Base-by-base conservation (phyloP, 306 rosid genomes). In the Quillaja saponaria region DNA sequence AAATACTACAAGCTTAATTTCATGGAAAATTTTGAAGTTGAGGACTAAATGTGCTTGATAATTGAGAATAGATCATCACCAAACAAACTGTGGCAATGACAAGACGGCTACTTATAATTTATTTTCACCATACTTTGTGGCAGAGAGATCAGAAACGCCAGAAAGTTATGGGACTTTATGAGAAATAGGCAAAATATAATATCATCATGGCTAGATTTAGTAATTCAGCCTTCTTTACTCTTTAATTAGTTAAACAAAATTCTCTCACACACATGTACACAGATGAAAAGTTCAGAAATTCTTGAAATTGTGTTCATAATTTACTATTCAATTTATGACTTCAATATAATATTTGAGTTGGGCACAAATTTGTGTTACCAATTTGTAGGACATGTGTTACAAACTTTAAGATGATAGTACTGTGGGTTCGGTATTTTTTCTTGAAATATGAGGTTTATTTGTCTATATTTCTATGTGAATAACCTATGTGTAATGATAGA, bases 91-190 rank as follows among this genome's bases (percentile, higher is more conserved):
- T 39, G 44, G 7, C 44, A 8, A 39, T 7, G 13, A 39, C 40
- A 10, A 25, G 2, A 1, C 7, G 44, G 44, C 2, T 12, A 2
- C 44, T 8, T 8, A 38, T 19, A 18, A 46, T 54, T 44, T 16
- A 10, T 64, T 63, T 56, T 58, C 28, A 59, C 76, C 56, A 80
- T 68, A 54, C 61, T 67, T 19, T n/a, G 16, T 0, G 21, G 48
- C 61, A 40, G 63, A 66, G 72, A 12, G 13, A 12, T 39, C 44
- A 39, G 44, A 15, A 35, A 47, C 59, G 68, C 13, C 44, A 67
- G 57, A 69, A 56, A 75, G 66, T 63, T 73, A 69, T 70, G 79
- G 82, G 64, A 47, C 39, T 65, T 58, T 13, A 64, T 59, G 73
- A 13, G 19, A 34, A 41, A 50, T 39, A 68, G 59, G 61, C 68